A percentile compares a stretch with the other conserved stretches of the same genome.
These are phyloP conservation scores for Phytopythium mirpurense DNA, from an alignment of 352 stramenopile genomes.

Conservation along the genomic window DNA sequence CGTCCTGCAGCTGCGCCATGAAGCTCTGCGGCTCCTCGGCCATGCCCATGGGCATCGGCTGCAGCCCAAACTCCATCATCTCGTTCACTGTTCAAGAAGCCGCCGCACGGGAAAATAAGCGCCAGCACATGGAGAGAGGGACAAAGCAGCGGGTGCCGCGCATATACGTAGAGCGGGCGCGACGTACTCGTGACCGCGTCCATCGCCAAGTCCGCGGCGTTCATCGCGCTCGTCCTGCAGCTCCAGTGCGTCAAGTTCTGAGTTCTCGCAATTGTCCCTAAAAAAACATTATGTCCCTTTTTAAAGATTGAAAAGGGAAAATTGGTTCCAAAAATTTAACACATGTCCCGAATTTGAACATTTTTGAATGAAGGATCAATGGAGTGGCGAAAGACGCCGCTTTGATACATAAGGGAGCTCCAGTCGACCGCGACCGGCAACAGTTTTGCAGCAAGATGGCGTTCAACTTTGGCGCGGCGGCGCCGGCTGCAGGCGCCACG, in stretches of 20 bases:
- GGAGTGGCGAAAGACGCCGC: background rate
- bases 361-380: background rate
- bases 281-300: background rate
- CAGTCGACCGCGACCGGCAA: no score
- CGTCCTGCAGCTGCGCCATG: constrained; percentile 53
- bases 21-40: constrained; percentile 28
- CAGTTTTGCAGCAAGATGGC: no score
- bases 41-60: constrained; percentile 40
- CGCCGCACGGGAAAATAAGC: background rate
- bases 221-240: background rate
- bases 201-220: constrained; percentile 3
- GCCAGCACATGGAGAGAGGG: background rate
- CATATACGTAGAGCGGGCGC: background rate
- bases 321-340: background rate
- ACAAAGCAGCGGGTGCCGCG: background rate
- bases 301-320: background rate
- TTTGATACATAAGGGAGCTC: no score
- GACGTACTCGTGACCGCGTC: constrained; percentile 23
- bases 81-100: constrained; percentile 20
- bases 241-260: background rate
- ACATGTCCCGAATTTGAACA: background rate
- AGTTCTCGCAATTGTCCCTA: background rate
- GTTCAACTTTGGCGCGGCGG: constrained; percentile 29
- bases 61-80: constrained; percentile 55
- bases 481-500: constrained; percentile 1